Evolutionary conservation across 2,329 filamentous ascomycete genomes (phyloP).

Genomic region (Botryotinia globosa): DNA sequence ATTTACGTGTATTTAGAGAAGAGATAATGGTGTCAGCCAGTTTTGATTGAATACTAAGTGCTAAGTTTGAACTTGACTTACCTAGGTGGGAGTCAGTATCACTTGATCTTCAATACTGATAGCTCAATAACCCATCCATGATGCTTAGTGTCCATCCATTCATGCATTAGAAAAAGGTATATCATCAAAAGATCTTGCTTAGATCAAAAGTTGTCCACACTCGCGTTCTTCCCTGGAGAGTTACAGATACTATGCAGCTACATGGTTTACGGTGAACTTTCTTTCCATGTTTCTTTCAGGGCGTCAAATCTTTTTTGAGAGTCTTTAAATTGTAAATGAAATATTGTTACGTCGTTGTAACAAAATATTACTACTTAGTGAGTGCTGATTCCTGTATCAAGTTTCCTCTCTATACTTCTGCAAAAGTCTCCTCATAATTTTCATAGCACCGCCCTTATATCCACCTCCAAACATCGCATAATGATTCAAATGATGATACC

Average conservation of each 20-base stretch:
- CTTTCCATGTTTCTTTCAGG: not conserved
- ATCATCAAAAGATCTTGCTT: not conserved
- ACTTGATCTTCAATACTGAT: not conserved
- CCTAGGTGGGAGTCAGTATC: not conserved
- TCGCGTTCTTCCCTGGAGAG: not conserved
- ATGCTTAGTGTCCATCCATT: no score
- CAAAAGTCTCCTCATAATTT: constrained; percentile 73
- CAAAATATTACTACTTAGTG: not conserved
- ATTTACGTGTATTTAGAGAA: no score
- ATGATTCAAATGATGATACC: constrained; percentile 89
- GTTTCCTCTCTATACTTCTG: constrained; percentile 61
- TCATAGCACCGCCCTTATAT: constrained; percentile 72
- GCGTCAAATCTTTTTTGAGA: fast-evolving
- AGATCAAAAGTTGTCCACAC: not conserved
- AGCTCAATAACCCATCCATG: not conserved
- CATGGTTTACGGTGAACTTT: not conserved
- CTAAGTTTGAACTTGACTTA: no score
- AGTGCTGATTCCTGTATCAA: not conserved
- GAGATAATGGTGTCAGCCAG: no score
- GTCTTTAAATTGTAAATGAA: not conserved
- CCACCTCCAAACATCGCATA: constrained; percentile 68
- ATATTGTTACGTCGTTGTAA: not conserved
- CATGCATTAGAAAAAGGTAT: not conserved
- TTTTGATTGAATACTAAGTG: no score
- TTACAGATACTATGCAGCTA: not conserved